Percentiles rank a stretch among this genome's conserved stretches.
phyloP scores from a whole-genome alignment of 2,329 filamentous ascomycete genomes.

The Metarhizium humberi region DNA sequence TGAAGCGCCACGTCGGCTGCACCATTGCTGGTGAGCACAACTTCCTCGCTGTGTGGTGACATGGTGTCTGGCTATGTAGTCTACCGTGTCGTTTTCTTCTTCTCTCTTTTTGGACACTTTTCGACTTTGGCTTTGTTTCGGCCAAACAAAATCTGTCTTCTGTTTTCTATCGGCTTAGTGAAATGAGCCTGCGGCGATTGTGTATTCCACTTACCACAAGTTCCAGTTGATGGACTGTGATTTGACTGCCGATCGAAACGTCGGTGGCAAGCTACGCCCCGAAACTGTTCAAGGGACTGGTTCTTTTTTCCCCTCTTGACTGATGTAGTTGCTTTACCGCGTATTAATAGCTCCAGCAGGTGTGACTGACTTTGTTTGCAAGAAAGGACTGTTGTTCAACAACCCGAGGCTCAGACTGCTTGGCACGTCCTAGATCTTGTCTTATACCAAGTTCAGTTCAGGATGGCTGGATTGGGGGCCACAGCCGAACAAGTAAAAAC shows the following conservation, averaged over 20 bases:
- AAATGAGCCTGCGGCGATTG: background rate
- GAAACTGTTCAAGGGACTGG: background rate
- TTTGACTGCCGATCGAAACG: background rate
- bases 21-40: slow-evolving; percentile 18
- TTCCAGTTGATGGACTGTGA: background rate
- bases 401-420: too few species aligned
- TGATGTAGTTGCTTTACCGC: too few species aligned
- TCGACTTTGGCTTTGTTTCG: background rate
- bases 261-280: background rate
- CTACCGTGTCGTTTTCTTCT: background rate
- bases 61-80: slow-evolving; percentile 9
- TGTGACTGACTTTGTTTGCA: too few species aligned
- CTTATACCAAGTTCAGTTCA: background rate
- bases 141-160: background rate
- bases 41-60: slow-evolving; percentile 25
- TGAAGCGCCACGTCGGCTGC: slow-evolving; percentile 9
- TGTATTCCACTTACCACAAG: background rate
- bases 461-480: background rate
- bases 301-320: background rate
- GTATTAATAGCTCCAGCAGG: too few species aligned
- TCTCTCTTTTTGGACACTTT: background rate
- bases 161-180: background rate
- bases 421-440: background rate
- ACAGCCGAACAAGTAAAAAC: background rate
- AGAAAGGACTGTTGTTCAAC: too few species aligned